Conservation (phyloP, 1,139 yeast genomes). For the Yamadazyma membranifaciens region DNA sequence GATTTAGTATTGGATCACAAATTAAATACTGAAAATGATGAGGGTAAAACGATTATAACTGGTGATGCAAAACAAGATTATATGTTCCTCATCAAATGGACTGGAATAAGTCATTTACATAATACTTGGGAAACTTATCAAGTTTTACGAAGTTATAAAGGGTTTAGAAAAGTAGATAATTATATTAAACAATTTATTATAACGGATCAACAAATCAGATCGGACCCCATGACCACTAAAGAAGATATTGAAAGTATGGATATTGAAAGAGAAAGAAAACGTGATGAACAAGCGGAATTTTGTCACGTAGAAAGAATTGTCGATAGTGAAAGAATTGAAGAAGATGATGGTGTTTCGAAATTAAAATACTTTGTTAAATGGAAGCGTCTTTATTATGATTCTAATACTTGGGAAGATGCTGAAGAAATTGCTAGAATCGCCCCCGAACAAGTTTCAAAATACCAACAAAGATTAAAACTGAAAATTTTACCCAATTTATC, state of each 20-base stretch:
- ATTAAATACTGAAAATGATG: slow-evolving; percentile 33
- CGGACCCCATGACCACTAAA: slow-evolving; percentile 76
- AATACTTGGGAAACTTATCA: slow-evolving; percentile 89
- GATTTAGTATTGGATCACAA: slow-evolving; percentile 58
- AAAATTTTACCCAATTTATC: slow-evolving; percentile 82
- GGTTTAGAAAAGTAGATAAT: slow-evolving; percentile 84
- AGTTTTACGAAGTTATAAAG: slow-evolving; percentile 57
- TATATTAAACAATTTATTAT: slow-evolving; percentile 78
- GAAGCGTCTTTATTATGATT: slow-evolving; percentile 91
- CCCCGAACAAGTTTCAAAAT: slow-evolving; percentile 80
- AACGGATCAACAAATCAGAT: slow-evolving; percentile 70
- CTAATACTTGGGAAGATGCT: slow-evolving; percentile 97
- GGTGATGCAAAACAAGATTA: slow-evolving; percentile 60
- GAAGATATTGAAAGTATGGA: slow-evolving; percentile 95
- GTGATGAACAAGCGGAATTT: slow-evolving; percentile 82
- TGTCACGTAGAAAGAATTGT: slow-evolving; percentile 88
- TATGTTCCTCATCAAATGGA: slow-evolving; percentile 81
- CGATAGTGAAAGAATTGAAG: slow-evolving; percentile 73
- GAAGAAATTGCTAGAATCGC: slow-evolving; percentile 80
- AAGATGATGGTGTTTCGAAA: slow-evolving; percentile 57
- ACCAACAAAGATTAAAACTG: slow-evolving; percentile 77
- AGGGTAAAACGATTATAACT: slow-evolving; percentile 35
- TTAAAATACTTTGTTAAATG: slow-evolving; percentile 88
- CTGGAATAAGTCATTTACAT: slow-evolving; percentile 83
- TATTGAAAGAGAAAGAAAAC: slow-evolving; percentile 77